Conservation (phyloP, 139 green algal species). For the Nannochloris sp. region DNA sequence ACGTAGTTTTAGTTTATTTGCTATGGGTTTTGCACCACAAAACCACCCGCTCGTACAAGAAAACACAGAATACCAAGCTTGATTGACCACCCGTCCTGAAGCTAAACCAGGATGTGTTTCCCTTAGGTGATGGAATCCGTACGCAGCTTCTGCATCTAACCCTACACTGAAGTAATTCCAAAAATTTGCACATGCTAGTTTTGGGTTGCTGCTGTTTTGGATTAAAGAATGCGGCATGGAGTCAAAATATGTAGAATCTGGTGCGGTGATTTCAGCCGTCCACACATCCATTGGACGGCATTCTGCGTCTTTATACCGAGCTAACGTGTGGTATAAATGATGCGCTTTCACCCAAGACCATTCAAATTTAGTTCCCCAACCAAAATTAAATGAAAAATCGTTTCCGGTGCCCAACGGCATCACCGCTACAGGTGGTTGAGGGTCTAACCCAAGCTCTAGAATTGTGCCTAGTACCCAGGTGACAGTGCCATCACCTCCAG, state of each 20-base stretch:
- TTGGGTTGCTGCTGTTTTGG: neutral
- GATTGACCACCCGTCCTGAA: slow-evolving; percentile 47
- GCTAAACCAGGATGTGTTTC: slow-evolving; percentile 49
- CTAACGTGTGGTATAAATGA: slow-evolving; percentile 59
- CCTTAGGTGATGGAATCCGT: slow-evolving; percentile 71
- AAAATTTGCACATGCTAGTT: slow-evolving; percentile 49
- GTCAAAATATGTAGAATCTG: slow-evolving; percentile 16
- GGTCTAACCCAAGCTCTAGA: slow-evolving; percentile 49
- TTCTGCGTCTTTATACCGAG: slow-evolving; percentile 36
- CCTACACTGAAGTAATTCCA: slow-evolving; percentile 82
- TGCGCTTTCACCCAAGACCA: slow-evolving; percentile 39
- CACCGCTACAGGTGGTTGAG: slow-evolving; percentile 60
- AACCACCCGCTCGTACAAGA: slow-evolving; percentile 63
- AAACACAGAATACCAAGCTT: slow-evolving; percentile 61
- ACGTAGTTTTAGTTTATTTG: slow-evolving; percentile 31
- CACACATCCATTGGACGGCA: slow-evolving; percentile 34
- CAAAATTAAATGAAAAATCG: slow-evolving; percentile 67
- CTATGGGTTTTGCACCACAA: slow-evolving; percentile 47
- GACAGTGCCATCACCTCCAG: slow-evolving; percentile 71
- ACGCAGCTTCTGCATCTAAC: slow-evolving; percentile 68
- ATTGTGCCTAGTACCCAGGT: slow-evolving; percentile 69
- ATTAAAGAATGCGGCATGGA: slow-evolving; percentile 40
- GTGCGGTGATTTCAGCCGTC: slow-evolving; percentile 19
- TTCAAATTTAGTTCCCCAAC: slow-evolving; percentile 64
- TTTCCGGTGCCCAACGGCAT: slow-evolving; percentile 84